Percentiles rank a stretch among this genome's conserved stretches.
phyloP scores from a whole-genome alignment of 1,139 yeast genomes.

The Kurtzmaniella quercitrusa region DNA sequence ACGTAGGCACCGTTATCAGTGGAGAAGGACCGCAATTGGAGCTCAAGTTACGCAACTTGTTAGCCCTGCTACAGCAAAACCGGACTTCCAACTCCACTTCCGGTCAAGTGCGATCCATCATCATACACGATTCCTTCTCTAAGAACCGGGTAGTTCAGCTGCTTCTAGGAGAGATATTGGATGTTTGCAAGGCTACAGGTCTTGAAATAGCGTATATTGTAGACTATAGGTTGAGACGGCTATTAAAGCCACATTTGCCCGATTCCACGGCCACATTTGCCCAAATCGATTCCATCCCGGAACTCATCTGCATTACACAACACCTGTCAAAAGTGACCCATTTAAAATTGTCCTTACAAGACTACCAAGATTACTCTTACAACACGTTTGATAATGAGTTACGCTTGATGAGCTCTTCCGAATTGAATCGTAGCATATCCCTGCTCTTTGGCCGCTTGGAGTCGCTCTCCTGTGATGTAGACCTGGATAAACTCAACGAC shows the following conservation, averaged over 20 bases:
- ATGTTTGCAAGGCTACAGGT: background rate
- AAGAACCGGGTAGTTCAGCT: background rate
- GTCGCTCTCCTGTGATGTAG: background rate
- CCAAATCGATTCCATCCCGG: background rate
- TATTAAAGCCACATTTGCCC: background rate
- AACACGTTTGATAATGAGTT: background rate
- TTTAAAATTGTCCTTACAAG: background rate
- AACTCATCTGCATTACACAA: background rate
- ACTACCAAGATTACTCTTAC: background rate
- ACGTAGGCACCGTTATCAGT: background rate
- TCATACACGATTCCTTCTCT: background rate
- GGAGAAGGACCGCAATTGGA: background rate
- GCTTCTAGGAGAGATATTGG: background rate
- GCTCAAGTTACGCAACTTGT: background rate
- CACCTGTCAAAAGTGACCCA: background rate
- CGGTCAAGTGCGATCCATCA: background rate
- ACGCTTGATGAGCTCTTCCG: background rate
- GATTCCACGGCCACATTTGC: background rate
- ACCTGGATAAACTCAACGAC: conserved; percentile 20
- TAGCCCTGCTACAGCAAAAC: background rate
- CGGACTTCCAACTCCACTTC: background rate
- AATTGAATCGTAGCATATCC: background rate
- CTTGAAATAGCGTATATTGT: background rate
- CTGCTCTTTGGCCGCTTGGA: background rate
- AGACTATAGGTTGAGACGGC: background rate